Evolutionary conservation across 2,329 filamentous ascomycete species (phyloP), one percentile per base, ranked within the genome.

Genomic region (Nigrospora oryzae): DNA sequence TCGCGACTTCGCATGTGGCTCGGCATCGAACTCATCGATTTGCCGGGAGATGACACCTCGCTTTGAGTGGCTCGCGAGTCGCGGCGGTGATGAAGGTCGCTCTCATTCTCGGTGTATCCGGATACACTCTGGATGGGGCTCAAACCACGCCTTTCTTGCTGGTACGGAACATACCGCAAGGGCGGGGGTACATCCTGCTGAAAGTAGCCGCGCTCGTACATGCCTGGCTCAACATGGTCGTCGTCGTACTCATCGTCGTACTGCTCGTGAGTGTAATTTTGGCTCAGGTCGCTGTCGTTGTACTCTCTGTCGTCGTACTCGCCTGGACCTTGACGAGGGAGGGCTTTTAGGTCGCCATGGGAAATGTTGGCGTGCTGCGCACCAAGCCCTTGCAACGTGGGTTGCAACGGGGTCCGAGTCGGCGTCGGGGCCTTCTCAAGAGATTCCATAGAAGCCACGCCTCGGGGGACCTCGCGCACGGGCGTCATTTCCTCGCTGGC

Each of bases 61-160:
- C 67, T 69, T 13, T 70, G 72, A 38, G 74, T 74, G 31, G 75
- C 66, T 46, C 71, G 66, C 1, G 80, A 79, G 47, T 83, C 74
- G 40, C 77, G 77, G 54, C 76, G 77, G 30, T 66, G 65, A 32
- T 73, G 73, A 28, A 69, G 67, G 49, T 82, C 75, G 55, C 73
- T 82, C 43, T 80, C 80, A 39, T 81, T 79, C 55, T 89, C 82
- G 4, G 80, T 84, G 56, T 89, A 91, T 50, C 90, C 93, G 11
- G 89, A 91, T 14, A 95, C 87, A 56, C 90, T 96, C 53, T 93
- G 90, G 48, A 95, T 90, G 0, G 91, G 91, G 59, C 90, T 96
- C 40, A 94, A 67, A 11, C 82, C 84, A 36, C 86, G 83, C 43
- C 79, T 75, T 53, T 84, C 79, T 11, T 80, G 74, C 54, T 83